phyloP scores from a whole-genome alignment of 2,329 filamentous ascomycete genomes.

The Proliferodiscus dingleyae region DNA sequence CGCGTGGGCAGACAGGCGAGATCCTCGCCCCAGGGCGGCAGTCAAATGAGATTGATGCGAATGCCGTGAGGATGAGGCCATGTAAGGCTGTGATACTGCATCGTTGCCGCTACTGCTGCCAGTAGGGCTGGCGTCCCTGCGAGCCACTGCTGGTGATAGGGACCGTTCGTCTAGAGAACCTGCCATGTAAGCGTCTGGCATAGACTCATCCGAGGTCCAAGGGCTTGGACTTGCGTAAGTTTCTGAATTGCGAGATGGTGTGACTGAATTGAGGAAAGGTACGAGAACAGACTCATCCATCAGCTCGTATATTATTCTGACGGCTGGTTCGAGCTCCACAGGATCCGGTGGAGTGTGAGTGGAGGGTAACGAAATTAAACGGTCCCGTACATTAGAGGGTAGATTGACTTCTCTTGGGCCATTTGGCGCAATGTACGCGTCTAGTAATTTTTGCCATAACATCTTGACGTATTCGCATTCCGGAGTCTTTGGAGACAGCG shows the following conservation, averaged over 20 bases:
- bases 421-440: conserved; percentile 84
- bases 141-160: conserved; percentile 22
- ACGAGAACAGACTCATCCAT: conserved; percentile 97
- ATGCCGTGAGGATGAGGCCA: conserved; percentile 20
- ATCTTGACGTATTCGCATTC: conserved; percentile 59
- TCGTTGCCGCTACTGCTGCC: conserved; percentile 15
- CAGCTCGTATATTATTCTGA: conserved; percentile 84
- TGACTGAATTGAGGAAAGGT: conserved; percentile 69
- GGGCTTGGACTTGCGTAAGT: conserved; percentile 25
- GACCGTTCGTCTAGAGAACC: conserved; percentile 27
- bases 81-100: conserved; percentile 18
- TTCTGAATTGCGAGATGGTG: conserved; percentile 23
- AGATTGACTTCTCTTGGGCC: conserved; percentile 87
- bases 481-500: conserved; percentile 23
- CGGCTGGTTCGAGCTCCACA: conserved; percentile 72
- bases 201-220: conserved; percentile 30
- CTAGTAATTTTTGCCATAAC: conserved; percentile 82
- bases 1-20: conserved; percentile 24
- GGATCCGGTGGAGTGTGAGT: conserved; percentile 65
- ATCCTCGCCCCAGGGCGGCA: conserved; percentile 20
- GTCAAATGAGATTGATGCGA: conserved; percentile 29
- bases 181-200: conserved; percentile 25
- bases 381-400: conserved; percentile 77
- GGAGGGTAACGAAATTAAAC: conserved; percentile 61
- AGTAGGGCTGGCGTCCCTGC: conserved; percentile 25